A percentile compares a stretch with the other conserved stretches of the same genome.
phyloP scores from a whole-genome alignment of 768 basidiomycete genomes.

The Tricholoma terreum region DNA sequence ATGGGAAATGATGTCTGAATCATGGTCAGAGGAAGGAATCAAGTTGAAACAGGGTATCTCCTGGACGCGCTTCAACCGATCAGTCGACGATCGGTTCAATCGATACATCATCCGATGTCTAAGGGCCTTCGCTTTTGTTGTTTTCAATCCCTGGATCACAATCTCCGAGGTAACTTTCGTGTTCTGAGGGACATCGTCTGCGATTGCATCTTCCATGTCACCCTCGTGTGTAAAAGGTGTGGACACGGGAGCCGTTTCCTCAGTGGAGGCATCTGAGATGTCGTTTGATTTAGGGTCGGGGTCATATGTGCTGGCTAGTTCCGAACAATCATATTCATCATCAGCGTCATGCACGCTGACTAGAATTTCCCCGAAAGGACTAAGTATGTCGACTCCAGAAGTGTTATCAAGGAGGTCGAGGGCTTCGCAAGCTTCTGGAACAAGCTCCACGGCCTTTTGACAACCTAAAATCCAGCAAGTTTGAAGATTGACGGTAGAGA shows the following conservation, averaged over 20 bases:
- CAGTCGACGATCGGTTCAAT: background rate
- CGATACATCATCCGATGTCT: background rate
- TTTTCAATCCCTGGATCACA: background rate
- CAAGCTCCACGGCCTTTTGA: slow-evolving; percentile 10
- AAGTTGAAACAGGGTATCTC: background rate
- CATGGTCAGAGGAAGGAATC: background rate
- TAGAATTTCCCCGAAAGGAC: slow-evolving; percentile 7
- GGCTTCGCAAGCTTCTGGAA: too few species aligned
- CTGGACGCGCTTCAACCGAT: background rate
- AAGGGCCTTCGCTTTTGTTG: background rate
- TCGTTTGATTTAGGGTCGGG: too few species aligned
- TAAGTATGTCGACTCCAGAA: slow-evolving; percentile 7
- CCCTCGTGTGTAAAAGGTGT: background rate
- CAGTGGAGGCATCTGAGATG: too few species aligned
- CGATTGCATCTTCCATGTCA: background rate
- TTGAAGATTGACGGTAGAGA: slow-evolving; percentile 21
- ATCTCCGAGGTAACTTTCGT: background rate
- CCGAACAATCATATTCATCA: too few species aligned
- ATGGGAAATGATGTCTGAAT: background rate
- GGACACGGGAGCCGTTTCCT: background rate
- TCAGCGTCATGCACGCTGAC: too few species aligned
- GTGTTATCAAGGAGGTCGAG: background rate
- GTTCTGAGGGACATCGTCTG: background rate
- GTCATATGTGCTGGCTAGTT: too few species aligned
- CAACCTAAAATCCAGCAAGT: slow-evolving; percentile 29